These are phyloP conservation scores for Penicillium corylophilum DNA, from an alignment of 2,329 filamentous ascomycete genomes.

Conservation along the genomic window DNA sequence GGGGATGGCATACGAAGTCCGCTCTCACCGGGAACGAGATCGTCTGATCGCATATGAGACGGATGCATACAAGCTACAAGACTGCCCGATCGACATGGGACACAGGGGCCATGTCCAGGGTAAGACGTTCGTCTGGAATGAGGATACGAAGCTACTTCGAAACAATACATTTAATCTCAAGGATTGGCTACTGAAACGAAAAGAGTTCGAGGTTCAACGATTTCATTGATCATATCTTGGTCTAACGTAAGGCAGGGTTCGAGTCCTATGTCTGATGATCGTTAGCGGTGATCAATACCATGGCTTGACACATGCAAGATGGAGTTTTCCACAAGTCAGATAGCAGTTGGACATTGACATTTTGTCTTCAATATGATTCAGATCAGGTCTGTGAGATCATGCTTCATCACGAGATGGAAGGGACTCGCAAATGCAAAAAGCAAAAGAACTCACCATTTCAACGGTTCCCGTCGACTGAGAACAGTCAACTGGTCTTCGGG, in stretches of 20 bases:
- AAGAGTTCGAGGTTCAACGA: not conserved
- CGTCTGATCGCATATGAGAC: not conserved
- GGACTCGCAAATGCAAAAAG: not conserved
- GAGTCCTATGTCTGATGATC: not conserved
- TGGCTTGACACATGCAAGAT: not conserved
- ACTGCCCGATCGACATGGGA: not conserved
- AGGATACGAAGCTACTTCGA: not conserved
- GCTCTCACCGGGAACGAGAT: not conserved
- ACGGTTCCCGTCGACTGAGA: not conserved
- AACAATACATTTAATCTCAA: not conserved
- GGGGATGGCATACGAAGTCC: not conserved
- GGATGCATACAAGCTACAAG: not conserved
- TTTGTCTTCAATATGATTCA: conserved; percentile 60
- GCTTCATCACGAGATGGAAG: conserved; percentile 51
- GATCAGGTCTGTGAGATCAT: conserved; percentile 62
- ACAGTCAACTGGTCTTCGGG: not conserved
- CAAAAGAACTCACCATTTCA: conserved; percentile 8
- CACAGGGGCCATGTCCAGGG: not conserved
- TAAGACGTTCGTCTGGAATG: not conserved
- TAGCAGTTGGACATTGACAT: conserved; percentile 48
- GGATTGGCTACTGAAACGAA: not conserved
- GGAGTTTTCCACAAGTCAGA: conserved; percentile 37
- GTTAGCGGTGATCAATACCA: conserved; percentile 1
- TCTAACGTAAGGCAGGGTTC: not conserved
- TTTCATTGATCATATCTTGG: not conserved